Conservation (phyloP, 2,329 filamentous ascomycete genomes). For the Colletotrichum liriopes region DNA sequence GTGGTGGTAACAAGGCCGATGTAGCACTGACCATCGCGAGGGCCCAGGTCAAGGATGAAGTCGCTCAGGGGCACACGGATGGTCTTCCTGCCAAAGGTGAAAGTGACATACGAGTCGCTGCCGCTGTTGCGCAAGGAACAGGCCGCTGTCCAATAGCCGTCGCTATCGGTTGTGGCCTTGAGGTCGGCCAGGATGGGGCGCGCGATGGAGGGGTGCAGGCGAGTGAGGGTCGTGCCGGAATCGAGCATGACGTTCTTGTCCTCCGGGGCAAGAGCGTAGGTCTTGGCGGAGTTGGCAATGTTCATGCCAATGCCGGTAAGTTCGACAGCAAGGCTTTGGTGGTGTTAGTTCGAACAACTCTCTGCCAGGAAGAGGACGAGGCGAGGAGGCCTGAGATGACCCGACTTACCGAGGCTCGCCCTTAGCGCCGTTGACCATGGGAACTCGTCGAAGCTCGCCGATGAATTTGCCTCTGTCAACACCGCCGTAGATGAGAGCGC, state of each 20-base stretch:
- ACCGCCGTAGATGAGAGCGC: slow-evolving; percentile 69
- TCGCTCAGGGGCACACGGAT: slow-evolving; percentile 63
- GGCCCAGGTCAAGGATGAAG: slow-evolving; percentile 63
- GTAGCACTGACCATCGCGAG: slow-evolving; percentile 54
- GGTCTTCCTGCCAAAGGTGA: slow-evolving; percentile 60
- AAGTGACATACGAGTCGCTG: slow-evolving; percentile 56
- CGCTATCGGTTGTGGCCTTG: slow-evolving; percentile 55
- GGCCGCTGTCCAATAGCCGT: slow-evolving; percentile 62
- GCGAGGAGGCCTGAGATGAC: not conserved
- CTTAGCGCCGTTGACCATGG: slow-evolving; percentile 57
- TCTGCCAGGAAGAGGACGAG: slow-evolving; percentile 34
- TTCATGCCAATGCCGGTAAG: slow-evolving; percentile 53
- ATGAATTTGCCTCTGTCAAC: slow-evolving; percentile 68
- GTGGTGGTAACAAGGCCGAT: slow-evolving; percentile 58
- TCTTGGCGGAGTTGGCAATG: slow-evolving; percentile 43
- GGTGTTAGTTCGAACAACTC: not conserved
- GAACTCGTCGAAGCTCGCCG: slow-evolving; percentile 60
- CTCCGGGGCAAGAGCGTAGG: slow-evolving; percentile 47
- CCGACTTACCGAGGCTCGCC: slow-evolving; percentile 51
- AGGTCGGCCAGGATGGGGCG: slow-evolving; percentile 61
- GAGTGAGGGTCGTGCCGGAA: slow-evolving; percentile 66
- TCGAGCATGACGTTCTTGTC: slow-evolving; percentile 65
- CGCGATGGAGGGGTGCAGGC: slow-evolving; percentile 62
- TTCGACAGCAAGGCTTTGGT: slow-evolving; percentile 52
- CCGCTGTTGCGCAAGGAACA: slow-evolving; percentile 60